phyloP scores from a whole-genome alignment of 768 basidiomycete genomes.

The Mycena alexandri region DNA sequence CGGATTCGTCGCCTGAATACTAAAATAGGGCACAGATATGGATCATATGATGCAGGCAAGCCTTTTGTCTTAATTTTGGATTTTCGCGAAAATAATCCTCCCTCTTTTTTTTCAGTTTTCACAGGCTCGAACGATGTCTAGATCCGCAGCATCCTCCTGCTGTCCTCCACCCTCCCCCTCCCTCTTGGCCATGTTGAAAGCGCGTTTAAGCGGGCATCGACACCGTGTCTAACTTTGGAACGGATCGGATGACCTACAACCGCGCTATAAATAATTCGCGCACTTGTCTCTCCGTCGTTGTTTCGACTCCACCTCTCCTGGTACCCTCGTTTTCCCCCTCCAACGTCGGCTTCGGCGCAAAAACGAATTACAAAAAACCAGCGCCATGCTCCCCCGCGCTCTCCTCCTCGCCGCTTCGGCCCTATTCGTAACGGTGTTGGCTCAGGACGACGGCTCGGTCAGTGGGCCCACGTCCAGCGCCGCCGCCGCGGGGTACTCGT shows the following conservation, averaged over 20 bases:
- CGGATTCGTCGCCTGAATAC: too few relatives aligned
- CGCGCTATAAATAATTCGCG: background rate
- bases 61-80: too few relatives aligned
- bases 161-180: background rate
- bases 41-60: too few relatives aligned
- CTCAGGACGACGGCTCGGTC: slow-evolving; percentile 47
- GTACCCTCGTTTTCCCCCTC: background rate
- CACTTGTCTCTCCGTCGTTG: background rate
- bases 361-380: slow-evolving; percentile 1
- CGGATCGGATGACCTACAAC: too few relatives aligned
- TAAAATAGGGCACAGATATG: too few relatives aligned
- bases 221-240: background rate
- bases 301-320: background rate
- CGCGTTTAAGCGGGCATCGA: too few relatives aligned
- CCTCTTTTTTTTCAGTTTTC: too few relatives aligned
- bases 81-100: too few relatives aligned
- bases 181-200: too few relatives aligned
- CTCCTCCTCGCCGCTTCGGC: slow-evolving; percentile 26
- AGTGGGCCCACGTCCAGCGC: slow-evolving; percentile 54
- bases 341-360: background rate
- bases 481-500: slow-evolving; percentile 62
- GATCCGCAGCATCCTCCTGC: background rate
- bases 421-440: slow-evolving; percentile 20
- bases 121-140: too few relatives aligned
- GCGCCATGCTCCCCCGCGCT: slow-evolving; percentile 22